phyloP scores from a whole-genome alignment of 257 asterid genomes.

The Fraxinus quadrangulata region DNA sequence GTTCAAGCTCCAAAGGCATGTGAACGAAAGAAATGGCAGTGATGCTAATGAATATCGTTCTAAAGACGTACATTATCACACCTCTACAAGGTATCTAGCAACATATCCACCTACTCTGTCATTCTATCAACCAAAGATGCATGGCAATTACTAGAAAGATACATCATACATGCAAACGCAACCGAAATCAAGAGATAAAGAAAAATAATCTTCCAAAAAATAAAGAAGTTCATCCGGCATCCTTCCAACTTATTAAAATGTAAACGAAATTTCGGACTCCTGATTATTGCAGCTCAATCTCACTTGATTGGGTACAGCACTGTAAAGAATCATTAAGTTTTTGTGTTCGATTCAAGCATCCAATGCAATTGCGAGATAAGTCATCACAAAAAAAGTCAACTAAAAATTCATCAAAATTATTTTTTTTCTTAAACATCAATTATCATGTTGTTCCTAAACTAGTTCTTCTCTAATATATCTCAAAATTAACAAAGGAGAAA shows the following conservation, averaged over 20 bases:
- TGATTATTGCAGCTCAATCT: slow-evolving; percentile 1
- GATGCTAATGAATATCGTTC: neutral
- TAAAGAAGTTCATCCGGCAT: neutral
- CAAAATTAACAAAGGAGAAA: neutral
- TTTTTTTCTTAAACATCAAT: neutral
- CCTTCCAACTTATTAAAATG: neutral
- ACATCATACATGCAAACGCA: neutral
- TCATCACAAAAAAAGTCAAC: neutral
- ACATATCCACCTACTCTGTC: neutral
- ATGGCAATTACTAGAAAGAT: neutral
- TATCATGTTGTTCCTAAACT: neutral
- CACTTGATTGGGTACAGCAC: neutral
- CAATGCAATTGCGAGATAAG: neutral
- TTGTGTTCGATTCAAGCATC: neutral
- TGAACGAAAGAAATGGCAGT: neutral
- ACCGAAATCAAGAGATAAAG: neutral
- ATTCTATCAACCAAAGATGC: neutral
- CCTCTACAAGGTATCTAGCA: neutral
- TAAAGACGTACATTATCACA: neutral
- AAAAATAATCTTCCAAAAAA: neutral
- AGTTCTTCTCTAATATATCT: neutral
- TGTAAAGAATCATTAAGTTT: neutral
- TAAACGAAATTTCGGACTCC: neutral
- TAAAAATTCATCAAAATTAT: neutral
- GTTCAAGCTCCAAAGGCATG: neutral